phyloP scores from a whole-genome alignment of 148 eudicot species.

The Camellia lanceoleosa region DNA sequence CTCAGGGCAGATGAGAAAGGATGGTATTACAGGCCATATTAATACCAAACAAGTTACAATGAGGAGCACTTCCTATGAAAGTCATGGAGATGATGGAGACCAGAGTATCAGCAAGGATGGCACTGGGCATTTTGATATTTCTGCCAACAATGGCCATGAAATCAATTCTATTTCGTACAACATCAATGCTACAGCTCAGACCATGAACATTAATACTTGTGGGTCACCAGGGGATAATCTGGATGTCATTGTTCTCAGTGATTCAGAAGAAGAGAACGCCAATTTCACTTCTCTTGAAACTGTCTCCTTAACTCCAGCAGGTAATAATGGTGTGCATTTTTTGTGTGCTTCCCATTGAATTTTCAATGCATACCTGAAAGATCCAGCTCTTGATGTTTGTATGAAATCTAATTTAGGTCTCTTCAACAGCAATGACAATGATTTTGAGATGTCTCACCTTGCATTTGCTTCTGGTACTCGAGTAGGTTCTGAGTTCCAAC shows the following conservation, averaged over 20 bases:
- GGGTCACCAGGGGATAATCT: conserved; percentile 32
- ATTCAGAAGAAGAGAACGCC: conserved; percentile 83
- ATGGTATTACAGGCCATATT: conserved; percentile 30
- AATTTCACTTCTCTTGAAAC: conserved; percentile 40
- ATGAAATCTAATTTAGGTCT: conserved; percentile 52
- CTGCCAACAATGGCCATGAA: conserved; percentile 40
- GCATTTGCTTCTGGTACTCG: conserved; percentile 50
- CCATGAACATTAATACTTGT: conserved; percentile 20
- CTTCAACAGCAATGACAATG: conserved; percentile 46
- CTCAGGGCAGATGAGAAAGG: conserved; percentile 33
- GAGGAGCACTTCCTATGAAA: conserved; percentile 77
- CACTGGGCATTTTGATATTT: conserved; percentile 34
- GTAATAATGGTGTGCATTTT: conserved; percentile 18
- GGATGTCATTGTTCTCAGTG: conserved; percentile 77
- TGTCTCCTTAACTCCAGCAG: conserved; percentile 19
- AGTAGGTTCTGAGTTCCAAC: conserved; percentile 49
- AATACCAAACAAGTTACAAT: conserved; percentile 44
- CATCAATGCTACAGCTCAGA: conserved; percentile 23
- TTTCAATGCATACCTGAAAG: conserved; percentile 46
- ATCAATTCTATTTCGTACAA: conserved; percentile 39
- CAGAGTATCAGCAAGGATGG: conserved; percentile 55
- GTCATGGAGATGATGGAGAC: conserved; percentile 55
- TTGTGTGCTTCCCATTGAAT: conserved; percentile 26
- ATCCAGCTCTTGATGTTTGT: conserved; percentile 41
- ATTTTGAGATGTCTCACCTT: conserved; percentile 53